Conservation (phyloP, 2,329 filamentous ascomycete genomes). For the Mollisia scopiformis region DNA sequence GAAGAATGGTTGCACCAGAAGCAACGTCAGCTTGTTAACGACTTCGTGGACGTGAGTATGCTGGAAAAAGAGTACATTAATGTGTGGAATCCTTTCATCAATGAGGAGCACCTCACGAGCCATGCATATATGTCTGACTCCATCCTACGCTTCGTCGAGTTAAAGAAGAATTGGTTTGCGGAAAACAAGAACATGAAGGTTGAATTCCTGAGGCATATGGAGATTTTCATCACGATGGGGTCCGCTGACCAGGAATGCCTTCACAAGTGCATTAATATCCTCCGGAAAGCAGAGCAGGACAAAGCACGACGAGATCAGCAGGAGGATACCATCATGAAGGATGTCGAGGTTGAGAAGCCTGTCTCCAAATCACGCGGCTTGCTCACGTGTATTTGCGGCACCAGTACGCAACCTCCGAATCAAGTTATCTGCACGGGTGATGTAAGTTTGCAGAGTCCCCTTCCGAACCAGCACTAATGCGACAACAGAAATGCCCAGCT, state of each 20-base stretch:
- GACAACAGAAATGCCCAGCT: conserved; percentile 16
- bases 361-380: conserved; percentile 11
- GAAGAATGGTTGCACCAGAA: conserved; percentile 35
- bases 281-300: conserved; percentile 5
- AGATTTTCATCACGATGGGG: conserved; percentile 23
- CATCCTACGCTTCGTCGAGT: conserved; percentile 27
- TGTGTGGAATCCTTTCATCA: conserved; percentile 35
- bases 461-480: background rate
- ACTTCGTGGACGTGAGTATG: conserved; percentile 31
- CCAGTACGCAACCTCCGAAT: conserved; percentile 14
- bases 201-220: conserved; percentile 28
- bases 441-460: conserved; percentile 15
- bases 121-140: conserved; percentile 23
- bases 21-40: conserved; percentile 33
- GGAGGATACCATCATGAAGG: conserved; percentile 6
- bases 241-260: conserved; percentile 19
- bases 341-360: background rate
- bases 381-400: conserved; percentile 27
- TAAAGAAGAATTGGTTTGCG: conserved; percentile 30
- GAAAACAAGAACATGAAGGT: conserved; percentile 21
- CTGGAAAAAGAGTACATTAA: conserved; percentile 37
- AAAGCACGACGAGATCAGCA: background rate
- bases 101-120: conserved; percentile 25
- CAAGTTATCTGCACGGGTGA: conserved; percentile 24
- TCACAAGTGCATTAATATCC: conserved; percentile 16